Evolutionary conservation across 257 asterid genomes (phyloP).

Genomic region (Agastache rugosa): DNA sequence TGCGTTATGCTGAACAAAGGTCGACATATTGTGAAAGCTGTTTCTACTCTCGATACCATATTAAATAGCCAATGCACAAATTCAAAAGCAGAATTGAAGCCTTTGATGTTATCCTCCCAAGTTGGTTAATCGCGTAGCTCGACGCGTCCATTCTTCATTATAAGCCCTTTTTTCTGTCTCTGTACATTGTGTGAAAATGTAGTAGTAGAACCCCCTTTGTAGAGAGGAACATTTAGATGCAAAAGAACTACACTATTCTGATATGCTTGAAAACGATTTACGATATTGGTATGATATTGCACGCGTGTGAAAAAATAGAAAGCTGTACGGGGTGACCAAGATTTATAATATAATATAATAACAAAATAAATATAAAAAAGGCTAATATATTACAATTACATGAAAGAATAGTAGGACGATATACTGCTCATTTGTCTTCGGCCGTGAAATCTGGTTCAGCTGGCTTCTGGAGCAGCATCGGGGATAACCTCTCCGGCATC

Average conservation of each 20-base stretch:
- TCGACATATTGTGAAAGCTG: conserved; percentile 62
- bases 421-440: conserved; percentile 52
- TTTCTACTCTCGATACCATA: conserved; percentile 54
- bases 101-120: conserved; percentile 50
- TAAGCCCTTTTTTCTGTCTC: background rate
- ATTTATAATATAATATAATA: background rate
- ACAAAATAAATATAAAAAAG: background rate
- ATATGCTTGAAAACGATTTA: background rate
- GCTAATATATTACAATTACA: conserved; percentile 38
- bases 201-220: background rate
- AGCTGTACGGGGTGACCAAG: background rate
- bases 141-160: background rate
- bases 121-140: conserved; percentile 8
- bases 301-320: conserved; percentile 14
- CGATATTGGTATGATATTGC: background rate
- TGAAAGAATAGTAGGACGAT: conserved; percentile 28
- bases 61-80: conserved; percentile 43
- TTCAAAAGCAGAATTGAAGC: conserved; percentile 54
- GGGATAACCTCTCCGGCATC: conserved; percentile 72
- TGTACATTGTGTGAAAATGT: conserved; percentile 28
- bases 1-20: conserved; percentile 85
- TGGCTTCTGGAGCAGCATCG: conserved; percentile 87
- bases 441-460: conserved; percentile 93
- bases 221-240: background rate
- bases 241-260: background rate